Percentiles rank a stretch among this genome's conserved stretches.
Conservation (phyloP, 257 asterid genomes). For the Solanum sitiens region DNA sequence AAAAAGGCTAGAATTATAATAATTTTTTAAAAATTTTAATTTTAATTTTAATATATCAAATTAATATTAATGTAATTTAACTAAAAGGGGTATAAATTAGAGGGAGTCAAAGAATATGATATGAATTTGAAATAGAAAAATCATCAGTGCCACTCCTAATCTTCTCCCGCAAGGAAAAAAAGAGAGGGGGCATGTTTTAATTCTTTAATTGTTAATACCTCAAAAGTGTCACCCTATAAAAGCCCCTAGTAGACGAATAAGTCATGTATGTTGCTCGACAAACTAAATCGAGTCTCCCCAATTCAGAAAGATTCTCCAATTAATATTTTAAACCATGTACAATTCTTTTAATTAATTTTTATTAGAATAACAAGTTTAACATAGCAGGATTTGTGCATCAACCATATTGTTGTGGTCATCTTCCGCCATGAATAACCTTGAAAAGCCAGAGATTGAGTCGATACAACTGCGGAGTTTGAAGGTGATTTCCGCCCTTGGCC, state of each 20-base stretch:
- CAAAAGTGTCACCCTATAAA: neutral
- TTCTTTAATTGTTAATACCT: neutral
- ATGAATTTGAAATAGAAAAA: neutral
- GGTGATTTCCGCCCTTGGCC: constrained; percentile 68
- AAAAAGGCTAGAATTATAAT: too few relatives aligned
- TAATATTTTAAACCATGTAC: too few relatives aligned
- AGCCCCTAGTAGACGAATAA: neutral
- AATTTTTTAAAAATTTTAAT: too few relatives aligned
- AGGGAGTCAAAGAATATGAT: neutral
- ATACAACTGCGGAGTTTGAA: constrained; percentile 40
- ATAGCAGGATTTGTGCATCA: neutral
- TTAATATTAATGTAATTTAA: too few relatives aligned
- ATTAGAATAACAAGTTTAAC: too few relatives aligned
- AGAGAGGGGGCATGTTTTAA: neutral
- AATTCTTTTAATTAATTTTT: too few relatives aligned
- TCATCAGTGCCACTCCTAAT: neutral
- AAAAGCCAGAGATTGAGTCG: neutral
- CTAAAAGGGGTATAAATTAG: too few relatives aligned
- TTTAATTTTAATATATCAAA: too few relatives aligned
- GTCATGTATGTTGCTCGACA: neutral
- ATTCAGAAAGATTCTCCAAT: too few relatives aligned
- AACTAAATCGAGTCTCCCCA: neutral
- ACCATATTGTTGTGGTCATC: too few relatives aligned
- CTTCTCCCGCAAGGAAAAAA: neutral
- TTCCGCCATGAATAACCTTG: constrained; percentile 28